These are phyloP conservation scores for Paragyromitra xinjiangensis DNA, from an alignment of 495 filamentous ascomycete species.

Conservation along the genomic window DNA sequence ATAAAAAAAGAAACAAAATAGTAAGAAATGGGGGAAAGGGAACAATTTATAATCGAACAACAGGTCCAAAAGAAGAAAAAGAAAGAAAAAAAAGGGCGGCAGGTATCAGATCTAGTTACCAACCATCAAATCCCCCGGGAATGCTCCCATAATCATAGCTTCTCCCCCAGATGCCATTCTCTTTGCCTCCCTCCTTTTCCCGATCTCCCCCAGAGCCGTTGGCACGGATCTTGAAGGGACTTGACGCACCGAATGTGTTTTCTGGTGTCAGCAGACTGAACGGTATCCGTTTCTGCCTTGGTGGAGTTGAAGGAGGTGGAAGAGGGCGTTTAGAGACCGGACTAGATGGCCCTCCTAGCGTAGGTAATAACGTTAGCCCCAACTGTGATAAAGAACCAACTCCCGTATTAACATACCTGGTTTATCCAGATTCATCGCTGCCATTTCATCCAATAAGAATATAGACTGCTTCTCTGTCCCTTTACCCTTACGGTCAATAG, in stretches of 20 bases:
- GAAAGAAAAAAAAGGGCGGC: slow-evolving; percentile 1
- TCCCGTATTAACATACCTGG: slow-evolving; percentile 16
- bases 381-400: neutral
- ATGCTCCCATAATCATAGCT: slow-evolving; percentile 36
- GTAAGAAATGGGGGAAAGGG: neutral
- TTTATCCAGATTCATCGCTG: neutral
- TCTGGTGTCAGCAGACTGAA: slow-evolving; percentile 39
- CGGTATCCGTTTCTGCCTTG: slow-evolving; percentile 21
- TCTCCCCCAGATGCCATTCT: slow-evolving; percentile 1
- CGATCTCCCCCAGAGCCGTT: neutral
- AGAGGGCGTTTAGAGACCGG: neutral
- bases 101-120: slow-evolving; percentile 30
- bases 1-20: neutral
- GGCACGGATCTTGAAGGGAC: slow-evolving; percentile 35
- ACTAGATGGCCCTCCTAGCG: slow-evolving; percentile 13
- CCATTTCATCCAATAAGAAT: slow-evolving; percentile 30
- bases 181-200: slow-evolving; percentile 16
- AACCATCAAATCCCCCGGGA: slow-evolving; percentile 48
- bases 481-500: slow-evolving; percentile 14
- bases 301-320: slow-evolving; percentile 32
- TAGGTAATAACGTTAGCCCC: slow-evolving; percentile 16
- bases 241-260: slow-evolving; percentile 48
- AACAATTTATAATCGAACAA: neutral
- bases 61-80: neutral
- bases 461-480: slow-evolving; percentile 14